Base-by-base conservation (phyloP, 768 basidiomycete genomes). In the Termitomyces sp. region DNA sequence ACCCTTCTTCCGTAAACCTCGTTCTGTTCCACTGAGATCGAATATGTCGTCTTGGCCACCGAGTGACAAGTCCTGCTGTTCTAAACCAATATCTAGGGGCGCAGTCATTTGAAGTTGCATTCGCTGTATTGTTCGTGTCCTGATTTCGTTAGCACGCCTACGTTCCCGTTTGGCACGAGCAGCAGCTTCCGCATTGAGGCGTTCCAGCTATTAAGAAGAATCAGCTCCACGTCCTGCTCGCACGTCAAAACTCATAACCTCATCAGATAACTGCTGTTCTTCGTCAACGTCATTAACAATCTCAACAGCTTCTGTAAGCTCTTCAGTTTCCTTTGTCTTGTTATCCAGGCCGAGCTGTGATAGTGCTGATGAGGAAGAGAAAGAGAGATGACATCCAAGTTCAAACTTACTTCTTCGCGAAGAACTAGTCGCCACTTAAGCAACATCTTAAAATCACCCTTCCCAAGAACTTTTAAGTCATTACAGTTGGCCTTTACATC, bases 71-170 rank as follows among this genome's bases (percentile, higher is more conserved):
- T 96, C 93, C 51, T 80, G 77, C 62, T 89, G 88, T 64, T 93
- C 91, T 56, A 94, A 70, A 67, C 94, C 95, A 60, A 98, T 94
- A 63, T 98, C 97, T 61, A 95, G 74, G n/a, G 97, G 97, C 19
- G 93, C 93, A 12, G 90, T 91, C 97, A 99, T 99, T 66, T 91
- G 88, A 45, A 98, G 78, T 67, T 98, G 97, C 84, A 98, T 89
- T 51, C 95, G 88, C 65, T 93, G 91, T 40, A 98, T 86, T 1
- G 93, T 90, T 60, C 88, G 84, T 28, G 81, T 77, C 71, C 90
- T 92, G 65, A 90, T 76, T 73, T 98, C 97, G 70, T 98, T 98
- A 2, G 87, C 84, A 35, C 85, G 81, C 52, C 93, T 82, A 51
- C 90, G 81, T 62, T 92, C 89, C 8, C 90, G 87, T 68, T 93